These are phyloP conservation scores for Triticum urartu DNA, from an alignment of 176 grass and related monocot genomes.

Conservation along the genomic window DNA sequence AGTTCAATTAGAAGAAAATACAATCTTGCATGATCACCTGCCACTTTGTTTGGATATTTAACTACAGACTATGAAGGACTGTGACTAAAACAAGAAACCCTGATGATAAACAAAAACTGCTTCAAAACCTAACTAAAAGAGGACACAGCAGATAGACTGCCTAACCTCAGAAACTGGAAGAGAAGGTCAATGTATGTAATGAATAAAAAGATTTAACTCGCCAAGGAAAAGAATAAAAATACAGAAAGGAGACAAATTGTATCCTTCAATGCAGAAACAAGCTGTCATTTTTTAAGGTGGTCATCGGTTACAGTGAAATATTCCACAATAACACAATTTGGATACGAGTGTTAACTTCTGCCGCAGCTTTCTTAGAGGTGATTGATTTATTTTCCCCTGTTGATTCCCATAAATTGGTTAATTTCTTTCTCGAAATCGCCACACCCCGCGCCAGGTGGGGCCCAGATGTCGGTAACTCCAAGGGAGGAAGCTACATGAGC, in stretches of 20 bases:
- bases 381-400: no score
- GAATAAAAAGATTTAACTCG: not conserved
- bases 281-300: not conserved
- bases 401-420: no score
- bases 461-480: no score
- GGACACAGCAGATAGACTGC: not conserved
- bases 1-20: not conserved
- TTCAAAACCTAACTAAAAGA: not conserved
- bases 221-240: not conserved
- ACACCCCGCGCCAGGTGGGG: no score
- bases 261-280: not conserved
- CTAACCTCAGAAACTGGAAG: not conserved
- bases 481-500: no score
- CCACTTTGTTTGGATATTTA: not conserved
- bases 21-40: not conserved
- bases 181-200: not conserved
- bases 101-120: not conserved
- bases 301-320: not conserved
- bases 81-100: not conserved
- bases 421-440: no score
- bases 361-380: no score
- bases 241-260: not conserved
- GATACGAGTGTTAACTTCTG: no score
- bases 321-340: no score
- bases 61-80: not conserved